These are phyloP conservation scores for Mollisia scopiformis DNA, from an alignment of 2,329 filamentous ascomycete species.

Conservation along the genomic window DNA sequence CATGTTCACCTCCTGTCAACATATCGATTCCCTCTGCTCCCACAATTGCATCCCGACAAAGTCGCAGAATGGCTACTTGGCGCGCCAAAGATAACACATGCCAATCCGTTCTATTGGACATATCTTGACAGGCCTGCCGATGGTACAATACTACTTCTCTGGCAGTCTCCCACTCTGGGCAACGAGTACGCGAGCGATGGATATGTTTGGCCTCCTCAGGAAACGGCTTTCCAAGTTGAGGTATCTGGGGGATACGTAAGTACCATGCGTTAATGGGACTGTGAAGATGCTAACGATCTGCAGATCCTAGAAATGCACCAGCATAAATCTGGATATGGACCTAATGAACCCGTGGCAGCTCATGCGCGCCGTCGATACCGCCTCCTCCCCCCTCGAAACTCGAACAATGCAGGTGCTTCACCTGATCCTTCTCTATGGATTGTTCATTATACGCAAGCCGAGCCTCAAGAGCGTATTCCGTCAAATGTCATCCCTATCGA, in stretches of 20 bases:
- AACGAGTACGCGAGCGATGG: constrained; percentile 84
- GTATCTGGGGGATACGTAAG: constrained; percentile 67
- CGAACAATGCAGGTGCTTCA: constrained; percentile 68
- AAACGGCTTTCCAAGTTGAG: constrained; percentile 77
- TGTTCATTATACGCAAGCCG: constrained; percentile 82
- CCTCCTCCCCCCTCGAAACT: constrained; percentile 71
- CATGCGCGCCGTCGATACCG: constrained; percentile 88
- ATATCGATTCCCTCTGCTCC: constrained; percentile 76
- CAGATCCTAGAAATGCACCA: constrained; percentile 89
- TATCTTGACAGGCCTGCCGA: constrained; percentile 83
- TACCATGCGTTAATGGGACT: constrained; percentile 10
- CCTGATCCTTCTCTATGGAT: constrained; percentile 87
- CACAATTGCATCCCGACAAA: constrained; percentile 72
- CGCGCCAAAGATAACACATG: constrained; percentile 83
- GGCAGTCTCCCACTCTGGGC: constrained; percentile 78
- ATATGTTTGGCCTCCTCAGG: constrained; percentile 85
- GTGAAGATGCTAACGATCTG: not conserved
- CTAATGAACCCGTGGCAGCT: constrained; percentile 72
- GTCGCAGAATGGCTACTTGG: constrained; percentile 83
- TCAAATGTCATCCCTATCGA: constrained; percentile 67
- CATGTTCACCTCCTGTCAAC: constrained; percentile 91
- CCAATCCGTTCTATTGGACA: constrained; percentile 91
- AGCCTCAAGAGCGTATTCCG: constrained; percentile 74
- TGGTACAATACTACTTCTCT: constrained; percentile 81
- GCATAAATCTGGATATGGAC: constrained; percentile 79